A percentile compares a stretch with the other conserved stretches of the same genome.
Conservation (phyloP, 495 filamentous ascomycete genomes). For the Neurospora discreta region DNA sequence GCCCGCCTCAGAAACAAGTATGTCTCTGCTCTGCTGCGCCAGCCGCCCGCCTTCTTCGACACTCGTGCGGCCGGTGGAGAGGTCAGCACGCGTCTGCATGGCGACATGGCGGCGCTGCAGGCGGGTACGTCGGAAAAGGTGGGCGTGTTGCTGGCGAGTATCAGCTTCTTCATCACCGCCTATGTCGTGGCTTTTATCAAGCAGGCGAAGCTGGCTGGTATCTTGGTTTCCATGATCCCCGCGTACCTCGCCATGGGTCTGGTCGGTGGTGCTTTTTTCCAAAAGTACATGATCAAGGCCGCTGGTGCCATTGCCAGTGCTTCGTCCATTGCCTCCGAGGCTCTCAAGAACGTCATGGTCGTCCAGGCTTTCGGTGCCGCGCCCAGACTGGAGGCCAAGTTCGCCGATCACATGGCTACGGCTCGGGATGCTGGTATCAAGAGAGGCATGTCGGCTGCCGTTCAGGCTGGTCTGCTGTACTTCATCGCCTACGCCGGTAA, state of each 20-base stretch:
- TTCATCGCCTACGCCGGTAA: constrained; percentile 76
- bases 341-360: constrained; percentile 77
- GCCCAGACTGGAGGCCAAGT: constrained; percentile 68
- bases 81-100: constrained; percentile 47
- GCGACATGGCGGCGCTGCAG: constrained; percentile 48
- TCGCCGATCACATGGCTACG: constrained; percentile 53
- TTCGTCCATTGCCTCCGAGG: constrained; percentile 72
- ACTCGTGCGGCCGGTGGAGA: constrained; percentile 38
- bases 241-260: constrained; percentile 54
- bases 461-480: constrained; percentile 72
- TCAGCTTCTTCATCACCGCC: constrained; percentile 50
- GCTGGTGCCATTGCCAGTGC: constrained; percentile 37
- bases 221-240: constrained; percentile 48
- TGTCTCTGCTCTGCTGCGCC: constrained; percentile 43
- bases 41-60: constrained; percentile 53
- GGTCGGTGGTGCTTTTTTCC: constrained; percentile 45
- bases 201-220: constrained; percentile 37
- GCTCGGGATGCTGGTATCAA: constrained; percentile 67
- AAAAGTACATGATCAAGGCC: constrained; percentile 42
- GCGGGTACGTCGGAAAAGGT: constrained; percentile 57
- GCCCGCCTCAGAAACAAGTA: constrained; percentile 49
- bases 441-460: constrained; percentile 50
- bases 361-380: constrained; percentile 81
- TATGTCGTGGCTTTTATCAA: constrained; percentile 56
- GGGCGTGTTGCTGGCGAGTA: constrained; percentile 43